phyloP scores from a whole-genome alignment of 2,329 filamentous ascomycete genomes.

The Arthroderma sp. region DNA sequence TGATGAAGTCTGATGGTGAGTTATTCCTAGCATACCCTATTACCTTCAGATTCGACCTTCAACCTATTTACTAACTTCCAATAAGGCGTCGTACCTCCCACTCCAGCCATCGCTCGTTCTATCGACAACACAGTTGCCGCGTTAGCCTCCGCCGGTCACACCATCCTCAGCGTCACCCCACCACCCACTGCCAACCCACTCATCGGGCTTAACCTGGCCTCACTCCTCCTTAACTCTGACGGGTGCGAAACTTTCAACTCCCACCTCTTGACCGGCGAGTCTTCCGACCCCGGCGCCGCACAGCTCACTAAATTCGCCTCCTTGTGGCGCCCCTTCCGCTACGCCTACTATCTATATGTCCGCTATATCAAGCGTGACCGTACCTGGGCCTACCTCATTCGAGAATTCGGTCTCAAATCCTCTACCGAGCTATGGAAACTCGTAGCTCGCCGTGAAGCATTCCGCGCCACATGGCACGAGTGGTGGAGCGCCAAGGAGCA shows the following conservation, averaged over 20 bases:
- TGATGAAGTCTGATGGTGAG: constrained; percentile 58
- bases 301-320: constrained; percentile 63
- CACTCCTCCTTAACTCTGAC: constrained; percentile 71
- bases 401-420: constrained; percentile 59
- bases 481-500: constrained; percentile 65
- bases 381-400: constrained; percentile 65
- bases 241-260: constrained; percentile 68
- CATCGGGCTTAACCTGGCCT: constrained; percentile 61
- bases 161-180: constrained; percentile 52
- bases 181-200: constrained; percentile 65
- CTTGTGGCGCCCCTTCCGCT: constrained; percentile 62
- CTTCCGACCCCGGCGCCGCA: constrained; percentile 62
- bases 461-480: constrained; percentile 64
- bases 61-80: constrained; percentile 2
- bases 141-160: constrained; percentile 59
- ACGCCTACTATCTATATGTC: constrained; percentile 81
- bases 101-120: constrained; percentile 69
- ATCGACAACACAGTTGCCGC: constrained; percentile 58
- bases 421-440: constrained; percentile 73
- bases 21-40: not conserved
- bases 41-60: not conserved
- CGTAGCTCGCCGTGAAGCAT: constrained; percentile 62
- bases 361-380: constrained; percentile 64
- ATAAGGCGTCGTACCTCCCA: constrained; percentile 63
- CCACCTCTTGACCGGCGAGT: constrained; percentile 64